Evolutionary conservation across 306 rosid species (phyloP), one percentile per base, ranked within the genome.

Genomic region (Arachis stenosperma): DNA sequence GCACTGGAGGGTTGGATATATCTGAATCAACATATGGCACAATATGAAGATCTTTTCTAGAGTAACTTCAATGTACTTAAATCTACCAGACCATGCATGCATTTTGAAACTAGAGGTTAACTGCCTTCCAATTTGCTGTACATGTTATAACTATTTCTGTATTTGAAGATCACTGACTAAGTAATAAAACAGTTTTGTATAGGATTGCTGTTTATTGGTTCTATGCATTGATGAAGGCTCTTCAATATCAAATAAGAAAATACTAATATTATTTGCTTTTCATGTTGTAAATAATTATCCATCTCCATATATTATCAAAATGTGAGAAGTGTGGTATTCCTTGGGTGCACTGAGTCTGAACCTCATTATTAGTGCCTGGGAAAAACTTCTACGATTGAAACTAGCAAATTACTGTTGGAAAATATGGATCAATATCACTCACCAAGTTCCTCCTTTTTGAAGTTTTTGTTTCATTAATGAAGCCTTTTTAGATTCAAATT

Each of bases 61-160:
- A 56, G 75, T 53, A 54, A 53, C 52, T 52, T 53, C 39, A 9
- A 52, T 36, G n/a, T 52, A 50, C 51, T 68, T 51, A n/a, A 68
- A 68, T 14, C 39, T 14, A 53, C 43, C 5, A 42, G 36, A 9
- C 73, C 72, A 37, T 9, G 50, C 13, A 67, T 30, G 10, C 2
- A 6, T 42, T 6, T 5, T 47, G 27, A 65, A 65, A 46, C 13
- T 65, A 46, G 41, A 66, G 39, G 47, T 41, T 41, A n/a, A 37
- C 8, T 61, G 30, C 5, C 48, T 59, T 44, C 67, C 33, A 14
- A 61, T 36, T 61, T 61, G 41, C 8, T 61, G 27, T 3, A 39
- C 4, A 61, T 14, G 4, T 39, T 61, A 14, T 61, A n/a, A 7
- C 66, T 61, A 6, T 46, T 12, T 48, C 67, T 40, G 41, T 40